These are phyloP conservation scores for Prunus dulcis DNA, from an alignment of 306 rosid genomes.

Conservation along the genomic window DNA sequence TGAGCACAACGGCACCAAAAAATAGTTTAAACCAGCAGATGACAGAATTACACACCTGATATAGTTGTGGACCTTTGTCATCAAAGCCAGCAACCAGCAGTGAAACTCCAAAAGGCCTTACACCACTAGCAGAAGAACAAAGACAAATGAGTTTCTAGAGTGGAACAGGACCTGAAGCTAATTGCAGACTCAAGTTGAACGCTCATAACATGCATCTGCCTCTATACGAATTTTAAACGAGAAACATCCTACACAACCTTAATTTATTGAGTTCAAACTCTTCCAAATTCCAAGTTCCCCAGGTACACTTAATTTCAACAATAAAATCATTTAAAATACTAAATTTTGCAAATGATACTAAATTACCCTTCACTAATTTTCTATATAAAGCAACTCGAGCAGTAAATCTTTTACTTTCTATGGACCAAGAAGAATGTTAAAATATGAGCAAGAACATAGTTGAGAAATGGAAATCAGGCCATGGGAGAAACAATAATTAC, in stretches of 20 bases:
- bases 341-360: background rate
- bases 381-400: background rate
- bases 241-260: too few species aligned
- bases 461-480: background rate
- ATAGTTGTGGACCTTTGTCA: slow-evolving; percentile 74
- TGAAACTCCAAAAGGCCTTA: slow-evolving; percentile 90
- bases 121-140: slow-evolving; percentile 48
- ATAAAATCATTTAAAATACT: background rate
- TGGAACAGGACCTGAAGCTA: background rate
- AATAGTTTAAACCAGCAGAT: background rate
- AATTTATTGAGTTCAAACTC: background rate
- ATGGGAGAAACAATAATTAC: slow-evolving; percentile 25
- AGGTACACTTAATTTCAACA: background rate
- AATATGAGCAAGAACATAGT: background rate
- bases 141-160: slow-evolving; percentile 3
- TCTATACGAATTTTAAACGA: background rate
- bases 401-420: background rate
- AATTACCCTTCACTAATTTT: background rate
- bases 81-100: slow-evolving; percentile 78
- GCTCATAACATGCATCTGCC: background rate
- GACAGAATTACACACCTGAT: slow-evolving; percentile 45
- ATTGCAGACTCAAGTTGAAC: background rate
- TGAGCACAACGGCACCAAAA: background rate
- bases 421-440: background rate
- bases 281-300: background rate